Evolutionary conservation across 2,329 filamentous ascomycete species (phyloP).

Genomic region (Raffaelea arxii): DNA sequence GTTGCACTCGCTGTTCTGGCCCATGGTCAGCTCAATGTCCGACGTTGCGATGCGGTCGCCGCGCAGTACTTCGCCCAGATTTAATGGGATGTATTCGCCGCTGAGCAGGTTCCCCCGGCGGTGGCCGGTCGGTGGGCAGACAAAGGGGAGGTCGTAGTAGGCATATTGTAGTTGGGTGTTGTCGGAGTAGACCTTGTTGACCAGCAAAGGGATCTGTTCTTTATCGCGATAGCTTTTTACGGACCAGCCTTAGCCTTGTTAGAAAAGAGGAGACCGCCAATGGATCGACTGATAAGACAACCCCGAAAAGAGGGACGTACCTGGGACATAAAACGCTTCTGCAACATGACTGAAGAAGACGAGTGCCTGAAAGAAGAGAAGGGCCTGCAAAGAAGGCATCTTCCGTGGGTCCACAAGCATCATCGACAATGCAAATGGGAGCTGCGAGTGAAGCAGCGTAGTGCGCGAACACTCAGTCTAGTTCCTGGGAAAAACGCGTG

Average conservation of each 20-base stretch:
- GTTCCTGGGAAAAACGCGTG: no score
- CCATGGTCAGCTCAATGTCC: constrained; percentile 73
- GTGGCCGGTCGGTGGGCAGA: constrained; percentile 67
- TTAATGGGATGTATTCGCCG: constrained; percentile 69
- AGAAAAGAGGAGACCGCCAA: neutral
- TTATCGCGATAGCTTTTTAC: constrained; percentile 68
- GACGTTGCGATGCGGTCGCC: constrained; percentile 79
- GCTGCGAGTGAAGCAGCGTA: no score
- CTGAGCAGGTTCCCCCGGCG: constrained; percentile 60
- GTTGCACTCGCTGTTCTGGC: constrained; percentile 61
- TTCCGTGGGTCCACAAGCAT: constrained; percentile 5
- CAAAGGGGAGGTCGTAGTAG: constrained; percentile 80
- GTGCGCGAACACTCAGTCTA: no score
- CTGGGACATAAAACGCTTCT: constrained; percentile 76
- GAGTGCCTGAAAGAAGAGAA: constrained; percentile 31
- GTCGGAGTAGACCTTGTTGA: constrained; percentile 89
- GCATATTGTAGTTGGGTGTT: constrained; percentile 86
- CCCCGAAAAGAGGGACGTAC: constrained; percentile 34
- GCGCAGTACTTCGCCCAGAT: constrained; percentile 77
- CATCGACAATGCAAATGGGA: neutral
- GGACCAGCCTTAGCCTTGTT: constrained; percentile 68
- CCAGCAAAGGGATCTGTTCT: constrained; percentile 72
- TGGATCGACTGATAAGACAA: no score
- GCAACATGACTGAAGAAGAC: constrained; percentile 31
- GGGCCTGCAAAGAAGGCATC: constrained; percentile 25